Conservation (phyloP, 2,329 filamentous ascomycete species). For the Dactylonectria estremocensis region DNA sequence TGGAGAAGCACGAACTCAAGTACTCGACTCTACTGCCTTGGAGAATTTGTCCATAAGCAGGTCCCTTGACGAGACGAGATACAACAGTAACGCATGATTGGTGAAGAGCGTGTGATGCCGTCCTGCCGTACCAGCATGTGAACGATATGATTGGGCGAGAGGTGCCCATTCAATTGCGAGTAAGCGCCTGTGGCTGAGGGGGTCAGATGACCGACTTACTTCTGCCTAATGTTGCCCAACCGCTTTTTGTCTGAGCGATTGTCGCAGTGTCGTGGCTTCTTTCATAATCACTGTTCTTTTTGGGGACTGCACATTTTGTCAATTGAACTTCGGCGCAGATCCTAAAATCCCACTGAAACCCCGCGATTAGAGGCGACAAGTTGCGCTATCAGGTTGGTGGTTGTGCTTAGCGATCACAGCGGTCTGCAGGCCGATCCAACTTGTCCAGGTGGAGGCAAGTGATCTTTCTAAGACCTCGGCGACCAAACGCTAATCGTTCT, state of each 20-base stretch:
- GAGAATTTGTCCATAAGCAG: background rate
- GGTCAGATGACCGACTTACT: background rate
- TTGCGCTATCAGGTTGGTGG: too few relatives aligned
- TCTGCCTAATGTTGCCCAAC: background rate
- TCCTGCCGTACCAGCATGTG: background rate
- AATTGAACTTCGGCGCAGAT: too few relatives aligned
- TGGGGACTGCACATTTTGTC: background rate
- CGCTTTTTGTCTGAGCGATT: background rate
- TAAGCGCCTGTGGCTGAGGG: background rate
- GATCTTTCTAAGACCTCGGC: too few relatives aligned
- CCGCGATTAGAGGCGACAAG: too few relatives aligned
- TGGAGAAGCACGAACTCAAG: background rate
- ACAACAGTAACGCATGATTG: background rate
- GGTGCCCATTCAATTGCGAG: background rate
- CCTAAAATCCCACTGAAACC: too few relatives aligned
- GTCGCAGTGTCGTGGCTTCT: background rate
- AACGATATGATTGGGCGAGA: background rate
- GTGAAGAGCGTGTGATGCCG: background rate
- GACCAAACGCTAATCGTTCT: too few relatives aligned
- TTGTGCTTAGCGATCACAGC: too few relatives aligned
- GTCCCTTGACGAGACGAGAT: background rate
- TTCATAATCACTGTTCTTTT: background rate
- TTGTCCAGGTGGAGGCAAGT: too few relatives aligned
- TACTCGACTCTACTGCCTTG: constrained; percentile 2
- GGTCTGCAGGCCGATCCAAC: too few relatives aligned